phyloP scores from a whole-genome alignment of 768 basidiomycete genomes.

The Tephrocybe sp. region DNA sequence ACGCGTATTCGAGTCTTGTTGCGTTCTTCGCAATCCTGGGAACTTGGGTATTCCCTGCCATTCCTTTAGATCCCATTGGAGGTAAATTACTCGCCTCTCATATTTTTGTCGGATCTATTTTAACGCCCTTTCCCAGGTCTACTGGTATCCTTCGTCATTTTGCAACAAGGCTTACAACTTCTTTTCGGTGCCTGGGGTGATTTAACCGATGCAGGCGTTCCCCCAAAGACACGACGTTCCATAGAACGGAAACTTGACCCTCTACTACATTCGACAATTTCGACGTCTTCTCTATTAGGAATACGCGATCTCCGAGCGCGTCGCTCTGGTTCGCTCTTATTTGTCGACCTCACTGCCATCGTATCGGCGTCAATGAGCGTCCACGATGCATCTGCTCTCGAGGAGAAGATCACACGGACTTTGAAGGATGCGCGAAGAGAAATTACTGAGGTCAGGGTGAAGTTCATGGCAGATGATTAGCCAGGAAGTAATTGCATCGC shows the following conservation, averaged over 20 bases:
- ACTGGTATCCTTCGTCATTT: conserved; percentile 86
- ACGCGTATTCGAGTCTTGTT: conserved; percentile 91
- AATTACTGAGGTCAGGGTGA: conserved; percentile 70
- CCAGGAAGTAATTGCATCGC: neutral
- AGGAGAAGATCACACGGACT: conserved; percentile 55
- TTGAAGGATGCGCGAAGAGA: conserved; percentile 62
- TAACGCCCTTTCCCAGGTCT: conserved; percentile 49
- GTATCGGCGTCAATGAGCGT: conserved; percentile 65
- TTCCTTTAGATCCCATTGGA: conserved; percentile 92
- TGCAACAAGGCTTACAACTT: conserved; percentile 72
- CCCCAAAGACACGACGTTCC: conserved; percentile 47
- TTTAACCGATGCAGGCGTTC: conserved; percentile 81
- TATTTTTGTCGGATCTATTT: neutral
- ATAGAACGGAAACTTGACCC: conserved; percentile 61
- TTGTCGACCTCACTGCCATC: conserved; percentile 78
- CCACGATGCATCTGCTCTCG: conserved; percentile 55
- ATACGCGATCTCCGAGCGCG: conserved; percentile 66
- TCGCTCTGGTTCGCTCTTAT: conserved; percentile 77
- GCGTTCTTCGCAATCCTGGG: conserved; percentile 93
- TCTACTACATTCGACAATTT: conserved; percentile 35
- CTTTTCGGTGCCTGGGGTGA: conserved; percentile 74
- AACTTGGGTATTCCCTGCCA: conserved; percentile 79
- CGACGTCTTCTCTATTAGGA: conserved; percentile 38
- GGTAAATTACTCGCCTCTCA: conserved; percentile 46
- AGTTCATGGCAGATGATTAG: conserved; percentile 35